Base-by-base conservation (phyloP, 176 grass and related monocot species). In the Triticum turgidum region DNA sequence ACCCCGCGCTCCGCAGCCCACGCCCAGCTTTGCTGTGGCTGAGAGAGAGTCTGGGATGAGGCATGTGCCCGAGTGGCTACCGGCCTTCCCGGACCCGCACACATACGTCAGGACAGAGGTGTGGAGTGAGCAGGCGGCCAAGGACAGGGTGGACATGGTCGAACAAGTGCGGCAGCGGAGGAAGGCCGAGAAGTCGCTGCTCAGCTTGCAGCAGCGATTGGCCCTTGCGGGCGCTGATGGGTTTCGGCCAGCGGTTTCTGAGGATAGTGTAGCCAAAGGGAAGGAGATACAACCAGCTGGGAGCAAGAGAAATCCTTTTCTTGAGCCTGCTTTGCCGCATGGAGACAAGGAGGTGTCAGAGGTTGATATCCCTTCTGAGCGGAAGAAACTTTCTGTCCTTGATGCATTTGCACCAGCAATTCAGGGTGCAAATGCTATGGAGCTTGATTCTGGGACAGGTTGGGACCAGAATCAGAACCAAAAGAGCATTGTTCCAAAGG, bases 41-140 rank as follows among this genome's bases (percentile, higher is more conserved):
- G 91, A 65, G 66, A 81, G 65, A 73, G 94, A 86, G 22, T 29
- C 79, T 9, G 80, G 82, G 44, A 85, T 88, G 89, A 79, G 73
- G 68, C 94, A 99, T 32, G 86, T 99, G 59, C 97, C 94, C 0
- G 83, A 83, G 13, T 99, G 97, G 92, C 91, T 99, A 4, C 97
- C 94, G 0, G 80, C 75, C 21, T 94, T 99, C 82, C 97, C 97
- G 15, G 89, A 99, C 49, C 85, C 87, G 0, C 86, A 88, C 66
- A 93, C 94, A 0, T 93, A 94, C 13, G 62, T 85, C 20, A 85
- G 87, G 22, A 87, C 90, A 0, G 84, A 87, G 17, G 80, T 87
- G n/a, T 94, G 89, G 92, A 82, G 76, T 45, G 77, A 99, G 72
- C 85, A 84, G 42, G 70, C 54, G 2, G 63, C 89, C 15, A 86